These are phyloP conservation scores for Nitzschia palea DNA, from an alignment of 108 stramenopile genomes.

Conservation along the genomic window DNA sequence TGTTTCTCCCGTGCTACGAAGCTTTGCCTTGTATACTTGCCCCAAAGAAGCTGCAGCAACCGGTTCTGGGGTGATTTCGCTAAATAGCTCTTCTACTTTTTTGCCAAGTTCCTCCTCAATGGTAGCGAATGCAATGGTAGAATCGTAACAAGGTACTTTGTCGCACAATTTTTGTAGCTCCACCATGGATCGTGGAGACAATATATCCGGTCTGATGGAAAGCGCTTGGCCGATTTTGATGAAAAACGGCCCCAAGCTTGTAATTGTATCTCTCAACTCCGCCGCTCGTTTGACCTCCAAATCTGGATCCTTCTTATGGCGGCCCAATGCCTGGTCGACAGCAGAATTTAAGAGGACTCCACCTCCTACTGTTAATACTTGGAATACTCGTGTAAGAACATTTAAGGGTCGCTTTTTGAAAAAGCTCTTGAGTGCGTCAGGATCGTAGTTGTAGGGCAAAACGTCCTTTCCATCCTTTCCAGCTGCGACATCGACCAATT, in stretches of 20 bases:
- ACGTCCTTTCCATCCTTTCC: constrained; percentile 31
- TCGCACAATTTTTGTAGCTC: constrained; percentile 94
- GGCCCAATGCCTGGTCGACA: constrained; percentile 54
- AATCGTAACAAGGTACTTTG: constrained; percentile 90
- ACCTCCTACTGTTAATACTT: constrained; percentile 66
- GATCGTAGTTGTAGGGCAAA: constrained; percentile 86
- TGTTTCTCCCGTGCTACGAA: constrained; percentile 70
- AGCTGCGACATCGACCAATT: constrained; percentile 68
- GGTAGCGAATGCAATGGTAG: constrained; percentile 83
- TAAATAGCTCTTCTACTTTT: constrained; percentile 78
- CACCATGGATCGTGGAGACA: constrained; percentile 89
- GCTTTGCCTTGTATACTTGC: constrained; percentile 87
- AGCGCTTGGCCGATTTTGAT: constrained; percentile 91
- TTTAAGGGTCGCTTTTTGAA: constrained; percentile 75
- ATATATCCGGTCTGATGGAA: constrained; percentile 89
- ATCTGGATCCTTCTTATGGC: constrained; percentile 66
- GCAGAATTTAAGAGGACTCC: constrained; percentile 50
- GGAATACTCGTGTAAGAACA: constrained; percentile 63
- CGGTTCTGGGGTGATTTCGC: constrained; percentile 90
- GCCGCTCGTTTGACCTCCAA: constrained; percentile 82
- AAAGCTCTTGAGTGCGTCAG: constrained; percentile 73
- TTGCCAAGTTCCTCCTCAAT: constrained; percentile 88
- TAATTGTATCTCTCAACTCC: constrained; percentile 86
- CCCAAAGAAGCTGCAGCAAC: constrained; percentile 92
- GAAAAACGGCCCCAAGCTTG: constrained; percentile 89